These are phyloP conservation scores for Coleophoma eucalyptorum DNA, from an alignment of 2,329 filamentous ascomycete species.

Conservation along the genomic window DNA sequence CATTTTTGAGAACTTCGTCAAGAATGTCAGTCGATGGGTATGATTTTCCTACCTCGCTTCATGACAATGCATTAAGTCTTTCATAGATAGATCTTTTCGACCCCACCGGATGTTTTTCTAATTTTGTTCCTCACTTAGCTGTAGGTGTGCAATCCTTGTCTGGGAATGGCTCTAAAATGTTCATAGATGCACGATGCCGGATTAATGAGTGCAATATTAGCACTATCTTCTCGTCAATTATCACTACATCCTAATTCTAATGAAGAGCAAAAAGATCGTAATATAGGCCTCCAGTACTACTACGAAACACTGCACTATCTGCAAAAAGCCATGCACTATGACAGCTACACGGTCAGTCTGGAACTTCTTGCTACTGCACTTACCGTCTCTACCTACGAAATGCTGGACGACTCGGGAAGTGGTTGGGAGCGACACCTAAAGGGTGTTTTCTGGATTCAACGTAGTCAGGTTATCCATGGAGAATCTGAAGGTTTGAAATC, in stretches of 20 bases:
- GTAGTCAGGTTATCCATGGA: constrained; percentile 58
- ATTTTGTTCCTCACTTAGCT: constrained; percentile 29
- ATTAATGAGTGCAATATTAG: constrained; percentile 53
- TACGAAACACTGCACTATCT: constrained; percentile 60
- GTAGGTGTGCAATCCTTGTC: constrained; percentile 5
- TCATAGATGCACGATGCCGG: constrained; percentile 48
- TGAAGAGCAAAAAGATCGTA: constrained; percentile 26
- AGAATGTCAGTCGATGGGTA: constrained; percentile 20
- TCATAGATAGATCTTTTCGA: constrained; percentile 29
- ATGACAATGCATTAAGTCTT: background rate
- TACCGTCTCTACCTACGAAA: constrained; percentile 61
- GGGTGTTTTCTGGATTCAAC: constrained; percentile 63
- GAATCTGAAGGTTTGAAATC: constrained; percentile 51
- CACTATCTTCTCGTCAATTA: constrained; percentile 48
- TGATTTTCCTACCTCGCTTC: background rate
- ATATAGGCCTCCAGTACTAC: constrained; percentile 49
- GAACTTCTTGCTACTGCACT: constrained; percentile 57
- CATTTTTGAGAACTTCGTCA: constrained; percentile 20
- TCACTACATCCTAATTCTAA: constrained; percentile 31
- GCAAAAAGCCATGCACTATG: constrained; percentile 53
- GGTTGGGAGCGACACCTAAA: constrained; percentile 61
- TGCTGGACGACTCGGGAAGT: constrained; percentile 53
- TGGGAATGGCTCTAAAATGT: constrained; percentile 2
- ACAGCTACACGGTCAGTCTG: constrained; percentile 51
- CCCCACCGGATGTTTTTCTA: constrained; percentile 27